These are phyloP conservation scores for Aspergillus sp. DNA, from an alignment of 2,329 filamentous ascomycete genomes.

Conservation along the genomic window DNA sequence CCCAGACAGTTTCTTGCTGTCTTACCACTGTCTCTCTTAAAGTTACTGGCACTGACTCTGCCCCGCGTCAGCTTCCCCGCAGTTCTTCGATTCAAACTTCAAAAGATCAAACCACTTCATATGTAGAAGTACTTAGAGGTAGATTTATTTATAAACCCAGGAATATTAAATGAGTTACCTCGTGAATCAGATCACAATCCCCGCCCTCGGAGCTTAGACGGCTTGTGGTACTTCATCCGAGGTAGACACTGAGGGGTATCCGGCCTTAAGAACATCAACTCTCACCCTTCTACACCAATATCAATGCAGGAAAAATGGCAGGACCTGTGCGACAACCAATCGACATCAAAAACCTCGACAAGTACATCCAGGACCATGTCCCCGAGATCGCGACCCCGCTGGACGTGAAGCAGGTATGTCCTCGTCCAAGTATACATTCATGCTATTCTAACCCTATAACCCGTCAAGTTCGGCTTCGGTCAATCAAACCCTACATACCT, in stretches of 20 bases:
- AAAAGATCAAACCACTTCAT: too few species aligned
- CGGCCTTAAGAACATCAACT: too few species aligned
- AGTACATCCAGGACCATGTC: slow-evolving; percentile 73
- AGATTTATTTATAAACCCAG: not conserved
- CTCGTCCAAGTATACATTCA: not conserved
- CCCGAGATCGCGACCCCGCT: slow-evolving; percentile 80
- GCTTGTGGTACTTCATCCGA: too few species aligned
- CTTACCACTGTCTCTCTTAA: too few species aligned
- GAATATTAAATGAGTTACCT: too few species aligned
- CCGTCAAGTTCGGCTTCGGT: slow-evolving; percentile 83
- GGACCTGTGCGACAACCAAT: slow-evolving; percentile 88
- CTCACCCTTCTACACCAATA: too few species aligned
- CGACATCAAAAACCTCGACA: slow-evolving; percentile 74
- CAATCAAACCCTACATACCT: slow-evolving; percentile 98
- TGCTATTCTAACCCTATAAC: not conserved
- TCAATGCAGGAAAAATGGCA: slow-evolving; percentile 59
- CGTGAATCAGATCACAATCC: too few species aligned
- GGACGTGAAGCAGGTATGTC: slow-evolving; percentile 78
- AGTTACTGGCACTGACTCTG: not conserved
- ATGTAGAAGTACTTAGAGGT: not conserved
- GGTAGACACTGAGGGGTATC: too few species aligned
- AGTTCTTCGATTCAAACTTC: not conserved
- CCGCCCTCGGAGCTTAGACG: too few species aligned
- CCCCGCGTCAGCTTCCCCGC: not conserved
- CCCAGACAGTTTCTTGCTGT: too few species aligned